A percentile compares a stretch with the other conserved stretches of the same genome.
These are phyloP conservation scores for Brassica hybrid DNA, from an alignment of 441 rosid species.

Conservation along the genomic window DNA sequence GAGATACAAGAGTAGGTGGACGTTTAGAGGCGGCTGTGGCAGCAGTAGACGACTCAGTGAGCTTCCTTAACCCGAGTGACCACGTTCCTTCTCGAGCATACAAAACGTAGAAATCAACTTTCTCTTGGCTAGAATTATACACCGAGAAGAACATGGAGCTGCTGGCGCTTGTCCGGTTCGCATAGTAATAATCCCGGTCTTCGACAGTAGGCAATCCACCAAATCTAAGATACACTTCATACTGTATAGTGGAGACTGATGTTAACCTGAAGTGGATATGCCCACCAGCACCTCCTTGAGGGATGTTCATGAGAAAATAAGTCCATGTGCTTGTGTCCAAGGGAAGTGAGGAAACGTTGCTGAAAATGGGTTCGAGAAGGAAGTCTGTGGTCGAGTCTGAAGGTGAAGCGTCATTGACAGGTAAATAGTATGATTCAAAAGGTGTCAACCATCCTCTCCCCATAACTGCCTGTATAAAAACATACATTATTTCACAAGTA, in stretches of 20 bases:
- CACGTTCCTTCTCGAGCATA: conserved; percentile 88
- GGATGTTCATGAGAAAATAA: conserved; percentile 74
- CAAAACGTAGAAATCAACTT: conserved; percentile 78
- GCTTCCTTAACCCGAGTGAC: conserved; percentile 76
- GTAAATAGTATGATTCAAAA: conserved; percentile 84
- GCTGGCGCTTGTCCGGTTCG: conserved; percentile 59
- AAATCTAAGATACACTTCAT: conserved; percentile 79
- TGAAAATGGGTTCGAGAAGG: conserved; percentile 71
- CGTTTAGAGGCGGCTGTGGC: conserved; percentile 37
- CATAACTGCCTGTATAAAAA: conserved; percentile 76
- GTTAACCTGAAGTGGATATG: conserved; percentile 76
- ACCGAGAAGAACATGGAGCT: conserved; percentile 57
- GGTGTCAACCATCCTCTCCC: conserved; percentile 64
- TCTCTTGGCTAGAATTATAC: conserved; percentile 69
- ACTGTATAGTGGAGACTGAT: conserved; percentile 56
- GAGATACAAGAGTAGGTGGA: conserved; percentile 69
- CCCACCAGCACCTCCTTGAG: conserved; percentile 94
- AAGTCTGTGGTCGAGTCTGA: conserved; percentile 68
- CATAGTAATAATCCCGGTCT: conserved; percentile 82
- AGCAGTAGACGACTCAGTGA: conserved; percentile 43
- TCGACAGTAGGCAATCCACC: conserved; percentile 78
- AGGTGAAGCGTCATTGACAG: conserved; percentile 57
- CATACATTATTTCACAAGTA: conserved; percentile 35
- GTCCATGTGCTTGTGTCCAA: conserved; percentile 65
- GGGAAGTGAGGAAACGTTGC: conserved; percentile 63